Evolutionary conservation across 208 protist species (phyloP), one percentile per base, ranked within the genome.

Genomic region (Crithidia brevicula): DNA sequence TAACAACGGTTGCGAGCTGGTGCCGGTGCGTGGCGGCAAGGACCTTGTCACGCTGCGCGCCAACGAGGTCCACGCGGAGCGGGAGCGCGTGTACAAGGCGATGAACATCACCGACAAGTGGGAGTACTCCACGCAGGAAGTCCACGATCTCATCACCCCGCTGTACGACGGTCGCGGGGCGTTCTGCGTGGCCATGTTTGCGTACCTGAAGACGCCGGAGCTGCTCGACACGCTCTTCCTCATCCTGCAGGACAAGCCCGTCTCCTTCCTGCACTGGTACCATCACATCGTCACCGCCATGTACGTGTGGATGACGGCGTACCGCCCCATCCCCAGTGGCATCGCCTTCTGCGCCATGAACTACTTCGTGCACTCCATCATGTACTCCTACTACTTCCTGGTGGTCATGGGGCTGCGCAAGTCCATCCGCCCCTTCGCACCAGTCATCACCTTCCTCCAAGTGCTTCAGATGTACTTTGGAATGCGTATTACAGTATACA

Each of bases 331-430:
- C 20, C 68, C 67, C 20, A 72, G 61, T 62, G 86, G 84, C n/a
- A 34, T 92, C 42, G 88, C 76, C 65, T 98, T 95, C 56, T 81
- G 81, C n/a, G 66, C 79, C 5, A 96, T 97, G 91, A 98, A 98
- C 74, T 92, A 89, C 69, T 73, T 61, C 13, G 93, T 98, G 4
- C 94, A 98, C 83, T 72, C 89, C n/a, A 77, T 97, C 77, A 98
- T 98, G 93, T 98, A 98, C 79, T 86, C 82, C 13, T 98, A 97
- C 74, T 98, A 98, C 79, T 87, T 89, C 54, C 28, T 94, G n/a
- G 77, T 81, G 27, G 81, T 81, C 18, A 72, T 70, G 52, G 84
- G 86, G 15, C 56, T 83, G 51, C 72, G 77, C 71, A 69, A 78
- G 36, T 43, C 86, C 11, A 66, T 89, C 45, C 78, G 79, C 56